phyloP scores from a whole-genome alignment of 306 rosid genomes.

The Sicyos baderoa region DNA sequence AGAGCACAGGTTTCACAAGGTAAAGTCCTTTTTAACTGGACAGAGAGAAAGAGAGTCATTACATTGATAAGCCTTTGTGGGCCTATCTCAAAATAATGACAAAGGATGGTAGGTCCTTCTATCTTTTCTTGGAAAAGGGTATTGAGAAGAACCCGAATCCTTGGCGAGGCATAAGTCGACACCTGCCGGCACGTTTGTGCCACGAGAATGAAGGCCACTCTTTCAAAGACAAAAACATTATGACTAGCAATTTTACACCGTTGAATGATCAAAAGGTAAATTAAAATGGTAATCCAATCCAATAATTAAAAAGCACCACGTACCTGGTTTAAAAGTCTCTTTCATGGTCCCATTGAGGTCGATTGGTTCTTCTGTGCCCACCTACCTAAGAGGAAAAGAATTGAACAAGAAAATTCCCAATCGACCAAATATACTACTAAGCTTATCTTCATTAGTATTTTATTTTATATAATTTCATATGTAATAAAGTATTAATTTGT shows the following conservation, averaged over 20 bases:
- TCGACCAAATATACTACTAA: neutral
- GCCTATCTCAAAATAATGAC: neutral
- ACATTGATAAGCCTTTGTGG: neutral
- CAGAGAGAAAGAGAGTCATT: slow-evolving; percentile 3
- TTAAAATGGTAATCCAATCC: neutral
- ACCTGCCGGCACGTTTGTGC: neutral
- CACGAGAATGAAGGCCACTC: neutral
- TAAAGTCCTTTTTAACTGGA: neutral
- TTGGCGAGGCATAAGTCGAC: neutral
- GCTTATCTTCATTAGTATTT: neutral
- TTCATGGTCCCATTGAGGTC: neutral
- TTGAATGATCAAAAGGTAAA: neutral
- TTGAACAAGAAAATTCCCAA: neutral
- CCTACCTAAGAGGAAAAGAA: neutral
- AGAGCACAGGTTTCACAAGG: neutral
- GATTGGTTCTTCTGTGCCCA: neutral
- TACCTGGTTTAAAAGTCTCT: slow-evolving; percentile 1
- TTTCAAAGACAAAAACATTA: neutral
- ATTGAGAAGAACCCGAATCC: neutral
- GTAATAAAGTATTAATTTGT: neutral
- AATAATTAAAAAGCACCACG: neutral
- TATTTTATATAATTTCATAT: neutral
- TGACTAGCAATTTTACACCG: neutral
- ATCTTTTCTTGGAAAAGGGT: slow-evolving; percentile 12
- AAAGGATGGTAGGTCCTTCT: neutral